Base-by-base conservation (phyloP, 2,329 filamentous ascomycete genomes). In the Fusarium austroafricanum region DNA sequence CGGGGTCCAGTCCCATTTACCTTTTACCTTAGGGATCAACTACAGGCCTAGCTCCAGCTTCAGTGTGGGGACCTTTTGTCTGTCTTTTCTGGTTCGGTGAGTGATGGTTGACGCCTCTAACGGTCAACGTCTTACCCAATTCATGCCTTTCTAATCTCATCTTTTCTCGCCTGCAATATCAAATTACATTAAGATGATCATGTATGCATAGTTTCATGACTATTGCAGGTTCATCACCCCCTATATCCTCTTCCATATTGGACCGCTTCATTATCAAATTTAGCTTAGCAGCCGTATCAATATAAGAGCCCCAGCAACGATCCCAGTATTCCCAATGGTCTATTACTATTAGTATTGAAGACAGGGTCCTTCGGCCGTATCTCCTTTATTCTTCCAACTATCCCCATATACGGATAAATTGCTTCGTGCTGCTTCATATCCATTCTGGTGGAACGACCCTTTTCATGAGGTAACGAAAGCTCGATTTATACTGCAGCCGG, bases 21-120 rank as follows among this genome's bases (percentile, higher is more conserved):
- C 71, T 76, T 75, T 70, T 42, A 42, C 35, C 71, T 76, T 74
- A 68, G 64, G 68, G 56, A 61, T 62, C 65, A 64, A 61, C 59
- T 70, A 66, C 50, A 60, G 61, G 55, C 44, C 47, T 33, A 61
- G 42, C 31, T 42, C 49, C 21, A 45, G 44, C 39, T 54, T 43
- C 50, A 51, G 40, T 73, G 74, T 73, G 73, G 73, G 60, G 68
- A 73, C 14, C 31, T 43, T 47, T 50, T 38, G 37, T 61, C 21
- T 56, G 45, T 45, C 52, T 35, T 35, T 21, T 40, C 43, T 58
- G 23, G 43, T 61, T 57, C 39, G 38, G 38, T 52, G 62, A 61
- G 55, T 49, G 28, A 47, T 42, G 52, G 45, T 47, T 46, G 18
- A 64, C 61, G 53, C 61, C 61, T 46, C 60, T 38, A 65, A 59